Percentiles rank a stretch among this genome's conserved stretches.
phyloP scores from a whole-genome alignment of 768 basidiomycete species.

The Calocybe cyanea region DNA sequence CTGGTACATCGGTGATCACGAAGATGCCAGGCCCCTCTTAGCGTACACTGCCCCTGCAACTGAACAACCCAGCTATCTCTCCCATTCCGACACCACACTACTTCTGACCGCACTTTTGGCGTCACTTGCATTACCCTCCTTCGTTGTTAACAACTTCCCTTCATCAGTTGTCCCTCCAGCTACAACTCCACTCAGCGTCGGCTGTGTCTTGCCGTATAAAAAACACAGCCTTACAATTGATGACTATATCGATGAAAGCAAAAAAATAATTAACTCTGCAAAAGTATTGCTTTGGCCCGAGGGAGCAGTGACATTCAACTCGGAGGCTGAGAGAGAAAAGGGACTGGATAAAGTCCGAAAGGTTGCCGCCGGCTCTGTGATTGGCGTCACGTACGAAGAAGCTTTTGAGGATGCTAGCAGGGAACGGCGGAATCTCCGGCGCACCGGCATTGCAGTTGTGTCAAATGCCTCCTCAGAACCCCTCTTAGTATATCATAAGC shows the following conservation, averaged over 20 bases:
- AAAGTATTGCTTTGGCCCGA: slow-evolving; percentile 78
- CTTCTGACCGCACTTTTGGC: slow-evolving; percentile 38
- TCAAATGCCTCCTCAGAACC: slow-evolving; percentile 29
- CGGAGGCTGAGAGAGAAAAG: slow-evolving; percentile 40
- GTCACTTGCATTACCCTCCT: slow-evolving; percentile 54
- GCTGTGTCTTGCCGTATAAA: slow-evolving; percentile 63
- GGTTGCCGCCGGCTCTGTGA: slow-evolving; percentile 35
- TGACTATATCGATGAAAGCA: slow-evolving; percentile 60
- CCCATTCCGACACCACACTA: slow-evolving; percentile 22
- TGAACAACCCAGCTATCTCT: slow-evolving; percentile 10
- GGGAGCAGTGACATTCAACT: slow-evolving; percentile 65
- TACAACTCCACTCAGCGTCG: slow-evolving; percentile 59
- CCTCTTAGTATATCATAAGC: slow-evolving; percentile 65
- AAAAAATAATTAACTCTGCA: slow-evolving; percentile 38
- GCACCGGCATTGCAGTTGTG: slow-evolving; percentile 66
- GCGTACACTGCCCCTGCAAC: slow-evolving; percentile 13
- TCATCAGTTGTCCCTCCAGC: slow-evolving; percentile 29
- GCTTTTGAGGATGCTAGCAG: slow-evolving; percentile 36
- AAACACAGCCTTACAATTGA: slow-evolving; percentile 42
- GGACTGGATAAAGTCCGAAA: slow-evolving; percentile 44
- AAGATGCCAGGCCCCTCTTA: slow-evolving; percentile 16
- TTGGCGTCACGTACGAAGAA: slow-evolving; percentile 76
- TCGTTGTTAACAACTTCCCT: slow-evolving; percentile 38
- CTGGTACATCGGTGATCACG: slow-evolving; percentile 53
- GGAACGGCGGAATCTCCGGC: slow-evolving; percentile 35